Percentiles rank a stretch among this genome's conserved stretches.
These are phyloP conservation scores for Sordariomycetes sp. DNA, from an alignment of 2,329 filamentous ascomycete genomes.

Conservation along the genomic window DNA sequence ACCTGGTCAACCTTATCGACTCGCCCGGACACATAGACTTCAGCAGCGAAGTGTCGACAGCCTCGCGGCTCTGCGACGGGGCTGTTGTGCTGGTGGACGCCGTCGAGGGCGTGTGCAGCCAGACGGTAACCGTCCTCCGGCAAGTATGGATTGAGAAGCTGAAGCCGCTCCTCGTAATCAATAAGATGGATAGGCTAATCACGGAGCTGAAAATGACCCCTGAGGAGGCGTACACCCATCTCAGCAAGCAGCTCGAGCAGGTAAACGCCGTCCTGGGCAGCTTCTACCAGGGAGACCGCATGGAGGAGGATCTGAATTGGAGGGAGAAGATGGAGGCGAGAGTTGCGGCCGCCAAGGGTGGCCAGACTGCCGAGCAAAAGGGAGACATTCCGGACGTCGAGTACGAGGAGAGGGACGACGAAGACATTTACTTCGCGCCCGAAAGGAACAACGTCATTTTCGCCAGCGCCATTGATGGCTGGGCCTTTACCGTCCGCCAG, in stretches of 20 bases:
- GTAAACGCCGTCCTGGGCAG: conserved; percentile 95
- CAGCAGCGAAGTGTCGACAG: conserved; percentile 93
- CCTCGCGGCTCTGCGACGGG: conserved; percentile 85
- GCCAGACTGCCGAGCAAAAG: conserved; percentile 11
- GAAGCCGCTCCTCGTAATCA: conserved; percentile 88
- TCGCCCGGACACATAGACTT: conserved; percentile 98
- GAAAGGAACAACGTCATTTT: conserved; percentile 99
- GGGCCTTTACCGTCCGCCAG: conserved; percentile 93
- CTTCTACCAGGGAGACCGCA: conserved; percentile 94
- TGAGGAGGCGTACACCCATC: conserved; percentile 74
- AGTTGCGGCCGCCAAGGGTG: conserved; percentile 55
- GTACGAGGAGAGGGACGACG: conserved; percentile 86
- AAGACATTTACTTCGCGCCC: conserved; percentile 94
- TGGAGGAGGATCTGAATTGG: conserved; percentile 98
- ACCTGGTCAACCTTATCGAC: conserved; percentile 94
- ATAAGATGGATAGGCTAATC: conserved; percentile 93
- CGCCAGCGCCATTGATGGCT: conserved; percentile 94
- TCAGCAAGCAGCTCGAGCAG: conserved; percentile 83
- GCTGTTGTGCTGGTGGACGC: conserved; percentile 91
- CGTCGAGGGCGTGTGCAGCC: conserved; percentile 95
- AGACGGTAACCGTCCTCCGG: conserved; percentile 90
- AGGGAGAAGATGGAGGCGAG: conserved; percentile 83
- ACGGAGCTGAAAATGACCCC: conserved; percentile 93
- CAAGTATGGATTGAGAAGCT: conserved; percentile 95
- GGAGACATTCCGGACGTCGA: conserved; percentile 11